Percentiles rank a stretch among this genome's conserved stretches.
phyloP scores from a whole-genome alignment of 495 filamentous ascomycete genomes.

The Hypomontagnella submonticulosa region DNA sequence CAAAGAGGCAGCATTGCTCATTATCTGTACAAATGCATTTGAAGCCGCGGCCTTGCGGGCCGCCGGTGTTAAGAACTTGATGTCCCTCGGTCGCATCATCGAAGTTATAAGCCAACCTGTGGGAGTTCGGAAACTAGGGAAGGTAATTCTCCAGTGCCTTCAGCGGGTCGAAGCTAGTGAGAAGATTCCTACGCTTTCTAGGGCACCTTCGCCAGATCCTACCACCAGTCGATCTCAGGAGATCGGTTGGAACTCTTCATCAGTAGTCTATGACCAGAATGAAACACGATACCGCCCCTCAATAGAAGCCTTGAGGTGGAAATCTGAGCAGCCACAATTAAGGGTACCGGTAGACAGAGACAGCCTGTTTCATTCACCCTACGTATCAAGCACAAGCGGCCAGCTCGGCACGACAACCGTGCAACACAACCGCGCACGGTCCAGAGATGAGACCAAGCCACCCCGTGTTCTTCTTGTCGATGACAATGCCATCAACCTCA shows the following conservation, averaged over 20 bases:
- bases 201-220: constrained; percentile 12
- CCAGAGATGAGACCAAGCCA: neutral
- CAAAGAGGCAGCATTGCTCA: constrained; percentile 32
- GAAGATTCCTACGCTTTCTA: neutral
- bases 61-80: constrained; percentile 32
- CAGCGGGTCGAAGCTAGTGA: constrained; percentile 22
- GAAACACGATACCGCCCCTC: constrained; percentile 23
- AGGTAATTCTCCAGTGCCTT: constrained; percentile 30
- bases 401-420: neutral
- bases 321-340: constrained; percentile 21
- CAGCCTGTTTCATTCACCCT: neutral
- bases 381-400: neutral
- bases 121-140: constrained; percentile 38
- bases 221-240: neutral
- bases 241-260: constrained; percentile 16
- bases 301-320: constrained; percentile 32
- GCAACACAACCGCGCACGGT: constrained; percentile 17
- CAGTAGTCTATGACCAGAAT: constrained; percentile 14
- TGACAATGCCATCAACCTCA: constrained; percentile 80
- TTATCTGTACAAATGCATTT: constrained; percentile 43
- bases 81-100: constrained; percentile 36
- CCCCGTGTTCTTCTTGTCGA: constrained; percentile 72
- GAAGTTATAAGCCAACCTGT: constrained; percentile 45
- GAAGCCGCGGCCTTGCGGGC: constrained; percentile 39
- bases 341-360: constrained; percentile 9